Conservation (phyloP, 2,329 filamentous ascomycete species). For the Akanthomyces uredinophilus region DNA sequence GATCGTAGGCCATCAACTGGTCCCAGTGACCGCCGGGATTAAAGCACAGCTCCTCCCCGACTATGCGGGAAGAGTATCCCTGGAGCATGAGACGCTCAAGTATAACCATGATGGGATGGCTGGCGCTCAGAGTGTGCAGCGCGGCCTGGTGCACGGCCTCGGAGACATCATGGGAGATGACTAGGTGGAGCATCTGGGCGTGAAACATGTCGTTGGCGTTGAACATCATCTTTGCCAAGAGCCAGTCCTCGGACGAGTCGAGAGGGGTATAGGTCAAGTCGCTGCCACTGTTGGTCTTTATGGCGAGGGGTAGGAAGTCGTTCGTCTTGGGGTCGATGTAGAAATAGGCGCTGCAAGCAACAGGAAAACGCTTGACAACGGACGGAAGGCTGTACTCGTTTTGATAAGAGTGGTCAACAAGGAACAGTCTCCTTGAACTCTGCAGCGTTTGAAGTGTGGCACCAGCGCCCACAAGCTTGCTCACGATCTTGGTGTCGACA, state of each 20-base stretch:
- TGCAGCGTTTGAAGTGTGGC: slow-evolving; percentile 29
- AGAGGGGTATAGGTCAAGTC: slow-evolving; percentile 39
- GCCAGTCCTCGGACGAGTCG: slow-evolving; percentile 41
- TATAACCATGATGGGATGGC: slow-evolving; percentile 39
- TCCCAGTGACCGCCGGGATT: slow-evolving; percentile 27
- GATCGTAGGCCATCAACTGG: slow-evolving; percentile 28
- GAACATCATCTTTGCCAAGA: slow-evolving; percentile 46
- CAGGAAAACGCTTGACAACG: slow-evolving; percentile 28
- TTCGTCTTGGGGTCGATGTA: slow-evolving; percentile 35
- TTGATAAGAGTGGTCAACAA: slow-evolving; percentile 35
- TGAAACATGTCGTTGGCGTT: slow-evolving; percentile 44
- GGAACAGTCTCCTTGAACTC: slow-evolving; percentile 35
- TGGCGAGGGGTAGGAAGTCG: slow-evolving; percentile 43
- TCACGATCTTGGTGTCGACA: slow-evolving; percentile 26
- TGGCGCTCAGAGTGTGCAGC: slow-evolving; percentile 38
- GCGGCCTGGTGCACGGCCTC: slow-evolving; percentile 42
- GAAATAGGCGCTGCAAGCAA: slow-evolving; percentile 42
- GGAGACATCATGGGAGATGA: slow-evolving; percentile 36
- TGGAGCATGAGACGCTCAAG: slow-evolving; percentile 29
- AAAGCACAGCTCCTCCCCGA: slow-evolving; percentile 23
- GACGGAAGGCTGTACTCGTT: slow-evolving; percentile 20
- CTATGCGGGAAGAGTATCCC: slow-evolving; percentile 19
- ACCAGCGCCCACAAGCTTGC: slow-evolving; percentile 25
- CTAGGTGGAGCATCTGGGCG: slow-evolving; percentile 39
- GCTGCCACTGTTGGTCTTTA: slow-evolving; percentile 38